Evolutionary conservation across 192 early-diverging fungal species (phyloP).

Genomic region (Dispira simplex): DNA sequence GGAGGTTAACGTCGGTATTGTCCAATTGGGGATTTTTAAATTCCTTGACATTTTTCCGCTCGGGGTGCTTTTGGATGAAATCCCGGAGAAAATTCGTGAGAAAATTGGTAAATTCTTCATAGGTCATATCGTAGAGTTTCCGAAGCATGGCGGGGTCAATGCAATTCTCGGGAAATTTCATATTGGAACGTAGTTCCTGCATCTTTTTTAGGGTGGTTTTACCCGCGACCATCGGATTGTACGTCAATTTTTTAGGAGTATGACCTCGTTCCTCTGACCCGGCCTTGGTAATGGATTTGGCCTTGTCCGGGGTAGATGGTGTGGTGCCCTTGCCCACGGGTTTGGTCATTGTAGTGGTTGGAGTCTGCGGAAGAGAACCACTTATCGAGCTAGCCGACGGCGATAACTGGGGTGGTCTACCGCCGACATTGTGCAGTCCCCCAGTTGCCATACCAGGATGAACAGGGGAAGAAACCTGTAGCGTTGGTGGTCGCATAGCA

Average conservation of each 20-base stretch:
- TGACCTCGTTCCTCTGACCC: not conserved
- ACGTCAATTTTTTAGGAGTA: constrained; percentile 3
- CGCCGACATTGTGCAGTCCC: not conserved
- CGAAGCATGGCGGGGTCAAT: constrained; percentile 1
- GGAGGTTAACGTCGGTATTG: constrained; percentile 4
- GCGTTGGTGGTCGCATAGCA: no score
- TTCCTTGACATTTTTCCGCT: constrained; percentile 5
- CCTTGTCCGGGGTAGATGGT: not conserved
- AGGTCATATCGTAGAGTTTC: not conserved
- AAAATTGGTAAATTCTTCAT: not conserved
- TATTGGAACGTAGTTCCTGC: not conserved
- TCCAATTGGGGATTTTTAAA: constrained; percentile 9
- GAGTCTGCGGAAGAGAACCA: not conserved
- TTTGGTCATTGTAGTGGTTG: not conserved
- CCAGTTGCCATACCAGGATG: not conserved
- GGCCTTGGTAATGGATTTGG: not conserved
- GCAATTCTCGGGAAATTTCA: constrained; percentile 1
- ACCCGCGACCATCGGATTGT: constrained; percentile 7
- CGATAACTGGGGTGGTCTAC: not conserved
- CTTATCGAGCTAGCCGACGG: not conserved
- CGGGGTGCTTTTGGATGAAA: not conserved
- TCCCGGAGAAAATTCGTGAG: not conserved
- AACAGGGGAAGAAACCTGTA: not conserved
- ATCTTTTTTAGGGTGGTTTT: constrained; percentile 8
- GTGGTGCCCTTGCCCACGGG: not conserved